Conservation (phyloP, 2,329 filamentous ascomycete species). For the Diaporthe velutina region DNA sequence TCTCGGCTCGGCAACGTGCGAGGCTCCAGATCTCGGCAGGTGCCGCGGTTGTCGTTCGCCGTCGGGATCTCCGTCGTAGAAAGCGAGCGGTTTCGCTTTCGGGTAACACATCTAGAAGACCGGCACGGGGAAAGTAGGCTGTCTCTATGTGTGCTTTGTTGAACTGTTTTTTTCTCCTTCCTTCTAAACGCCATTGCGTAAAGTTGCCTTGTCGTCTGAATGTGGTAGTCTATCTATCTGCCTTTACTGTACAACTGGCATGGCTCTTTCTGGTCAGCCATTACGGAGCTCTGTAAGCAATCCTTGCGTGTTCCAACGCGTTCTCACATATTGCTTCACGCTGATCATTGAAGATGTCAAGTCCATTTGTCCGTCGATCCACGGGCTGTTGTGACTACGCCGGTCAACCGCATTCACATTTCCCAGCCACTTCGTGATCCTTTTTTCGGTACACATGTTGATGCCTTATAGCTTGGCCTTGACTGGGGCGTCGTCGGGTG, state of each 20-base stretch:
- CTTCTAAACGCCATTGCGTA: neutral
- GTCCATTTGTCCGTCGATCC: neutral
- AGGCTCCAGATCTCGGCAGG: constrained; percentile 1
- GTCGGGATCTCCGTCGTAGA: neutral
- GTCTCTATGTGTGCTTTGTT: neutral
- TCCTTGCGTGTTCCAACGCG: neutral
- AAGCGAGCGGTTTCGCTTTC: neutral
- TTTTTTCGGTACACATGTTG: neutral
- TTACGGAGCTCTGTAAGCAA: neutral
- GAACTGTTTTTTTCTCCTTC: neutral
- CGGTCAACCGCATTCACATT: neutral
- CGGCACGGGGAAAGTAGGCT: neutral
- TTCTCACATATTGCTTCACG: neutral
- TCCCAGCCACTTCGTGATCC: neutral
- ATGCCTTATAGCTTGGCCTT: constrained; percentile 48
- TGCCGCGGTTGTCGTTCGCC: neutral
- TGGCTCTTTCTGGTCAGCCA: neutral
- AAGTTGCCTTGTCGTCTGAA: constrained; percentile 19
- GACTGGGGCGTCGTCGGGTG: constrained; percentile 42
- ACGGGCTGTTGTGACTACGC: neutral
- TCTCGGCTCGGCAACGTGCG: neutral
- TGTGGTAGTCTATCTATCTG: constrained; percentile 8
- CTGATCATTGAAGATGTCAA: neutral
- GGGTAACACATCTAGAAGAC: neutral
- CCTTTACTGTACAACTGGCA: neutral